A percentile compares a stretch with the other conserved stretches of the same genome.
phyloP scores from a whole-genome alignment of 2,329 filamentous ascomycete genomes.

The Leptographium wingfieldii region DNA sequence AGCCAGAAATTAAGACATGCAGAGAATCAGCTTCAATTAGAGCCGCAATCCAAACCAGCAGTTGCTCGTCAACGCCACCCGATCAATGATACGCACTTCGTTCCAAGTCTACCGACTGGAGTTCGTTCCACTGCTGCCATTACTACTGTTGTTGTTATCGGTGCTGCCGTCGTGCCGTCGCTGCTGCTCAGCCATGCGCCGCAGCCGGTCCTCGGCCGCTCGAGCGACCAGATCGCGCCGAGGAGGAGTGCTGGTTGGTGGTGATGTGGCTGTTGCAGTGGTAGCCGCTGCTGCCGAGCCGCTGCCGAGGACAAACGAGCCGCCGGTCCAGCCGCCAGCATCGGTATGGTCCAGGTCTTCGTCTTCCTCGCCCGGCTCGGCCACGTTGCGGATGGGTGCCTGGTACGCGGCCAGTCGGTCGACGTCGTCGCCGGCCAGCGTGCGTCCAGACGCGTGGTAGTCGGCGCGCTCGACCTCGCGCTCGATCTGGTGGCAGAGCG shows the following conservation, averaged over 20 bases:
- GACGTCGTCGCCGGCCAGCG: slow-evolving; percentile 41
- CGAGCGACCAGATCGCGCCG: slow-evolving; percentile 63
- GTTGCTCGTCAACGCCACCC: too few species aligned
- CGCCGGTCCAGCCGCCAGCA: slow-evolving; percentile 65
- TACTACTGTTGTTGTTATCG: neutral
- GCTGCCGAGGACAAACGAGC: slow-evolving; percentile 59
- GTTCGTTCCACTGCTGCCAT: neutral
- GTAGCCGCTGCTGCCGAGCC: slow-evolving; percentile 21
- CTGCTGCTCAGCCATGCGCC: slow-evolving; percentile 25
- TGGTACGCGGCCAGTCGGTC: slow-evolving; percentile 21
- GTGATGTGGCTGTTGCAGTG: neutral
- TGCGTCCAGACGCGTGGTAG: slow-evolving; percentile 60
- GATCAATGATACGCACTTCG: neutral
- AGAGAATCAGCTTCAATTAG: too few species aligned
- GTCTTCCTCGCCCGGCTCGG: slow-evolving; percentile 24
- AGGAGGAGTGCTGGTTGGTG: slow-evolving; percentile 10
- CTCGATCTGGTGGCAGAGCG: slow-evolving; percentile 77
- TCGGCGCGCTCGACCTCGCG: slow-evolving; percentile 70
- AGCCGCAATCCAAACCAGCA: too few species aligned
- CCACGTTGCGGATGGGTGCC: slow-evolving; percentile 31
- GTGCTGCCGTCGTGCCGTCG: slow-evolving; percentile 10
- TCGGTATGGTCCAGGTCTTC: slow-evolving; percentile 45
- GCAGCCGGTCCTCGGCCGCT: slow-evolving; percentile 56
- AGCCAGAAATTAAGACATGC: neutral
- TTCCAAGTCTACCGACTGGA: neutral